Conservation (phyloP, 306 rosid species). For the Delonix regia region DNA sequence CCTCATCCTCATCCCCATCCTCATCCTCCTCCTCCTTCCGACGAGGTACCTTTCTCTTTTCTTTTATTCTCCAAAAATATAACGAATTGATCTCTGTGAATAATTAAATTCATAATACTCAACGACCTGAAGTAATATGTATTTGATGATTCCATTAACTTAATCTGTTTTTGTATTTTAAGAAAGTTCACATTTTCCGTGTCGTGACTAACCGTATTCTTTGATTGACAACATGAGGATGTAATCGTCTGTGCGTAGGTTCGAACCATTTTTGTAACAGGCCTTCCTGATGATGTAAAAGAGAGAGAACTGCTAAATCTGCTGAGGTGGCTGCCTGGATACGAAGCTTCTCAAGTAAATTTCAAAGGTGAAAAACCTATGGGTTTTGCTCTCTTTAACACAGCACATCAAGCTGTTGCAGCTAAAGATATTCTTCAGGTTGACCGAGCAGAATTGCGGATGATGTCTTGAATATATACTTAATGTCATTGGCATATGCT, state of each 20-base stretch:
- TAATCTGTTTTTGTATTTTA: background rate
- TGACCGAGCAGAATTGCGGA: background rate
- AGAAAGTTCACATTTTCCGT: background rate
- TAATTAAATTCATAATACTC: background rate
- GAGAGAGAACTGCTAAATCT: slow-evolving; percentile 94
- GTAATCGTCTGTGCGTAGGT: slow-evolving; percentile 46
- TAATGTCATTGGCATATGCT: background rate
- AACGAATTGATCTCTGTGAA: background rate
- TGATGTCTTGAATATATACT: background rate
- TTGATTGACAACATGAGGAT: background rate
- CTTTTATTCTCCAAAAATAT: background rate
- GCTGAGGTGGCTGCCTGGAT: slow-evolving; percentile 90
- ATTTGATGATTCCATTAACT: background rate
- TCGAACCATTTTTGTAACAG: slow-evolving; percentile 88
- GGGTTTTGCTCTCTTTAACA: slow-evolving; percentile 89
- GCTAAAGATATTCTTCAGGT: slow-evolving; percentile 94
- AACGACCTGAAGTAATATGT: background rate
- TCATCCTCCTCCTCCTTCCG: slow-evolving; percentile 56
- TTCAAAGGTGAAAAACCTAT: slow-evolving; percentile 96
- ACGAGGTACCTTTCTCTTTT: slow-evolving; percentile 55
- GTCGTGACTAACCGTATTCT: background rate
- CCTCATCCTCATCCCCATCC: slow-evolving; percentile 49
- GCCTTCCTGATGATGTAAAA: slow-evolving; percentile 92
- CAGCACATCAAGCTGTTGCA: slow-evolving; percentile 75
- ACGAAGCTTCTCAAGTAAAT: slow-evolving; percentile 94